Conservation (phyloP, 768 basidiomycete genomes). For the Boletus subcaerulescens region DNA sequence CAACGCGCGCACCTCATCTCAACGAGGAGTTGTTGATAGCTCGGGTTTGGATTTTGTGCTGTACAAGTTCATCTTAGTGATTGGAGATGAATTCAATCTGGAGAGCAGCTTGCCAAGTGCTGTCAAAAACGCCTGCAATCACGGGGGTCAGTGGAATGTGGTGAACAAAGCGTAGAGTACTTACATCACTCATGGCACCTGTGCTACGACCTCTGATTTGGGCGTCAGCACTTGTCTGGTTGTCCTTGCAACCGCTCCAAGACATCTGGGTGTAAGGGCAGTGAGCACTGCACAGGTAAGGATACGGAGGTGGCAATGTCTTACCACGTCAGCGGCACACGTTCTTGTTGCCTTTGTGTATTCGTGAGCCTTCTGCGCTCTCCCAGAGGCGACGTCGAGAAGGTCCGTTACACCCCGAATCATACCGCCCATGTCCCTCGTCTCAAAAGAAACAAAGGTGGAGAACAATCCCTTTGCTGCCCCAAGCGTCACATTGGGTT, state of each 20-base stretch:
- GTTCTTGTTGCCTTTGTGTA: conserved; percentile 62
- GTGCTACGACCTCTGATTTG: conserved; percentile 62
- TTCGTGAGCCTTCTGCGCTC: conserved; percentile 59
- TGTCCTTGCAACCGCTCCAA: conserved; percentile 81
- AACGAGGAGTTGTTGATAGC: conserved; percentile 48
- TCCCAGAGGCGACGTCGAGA: conserved; percentile 71
- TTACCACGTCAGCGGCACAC: conserved; percentile 81
- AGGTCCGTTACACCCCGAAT: conserved; percentile 71
- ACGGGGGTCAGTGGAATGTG: background rate
- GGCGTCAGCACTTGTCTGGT: conserved; percentile 80
- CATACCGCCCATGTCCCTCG: conserved; percentile 77
- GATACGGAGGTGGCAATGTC: conserved; percentile 25
- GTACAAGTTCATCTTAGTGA: background rate
- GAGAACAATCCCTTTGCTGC: conserved; percentile 85
- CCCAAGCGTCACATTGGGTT: conserved; percentile 84
- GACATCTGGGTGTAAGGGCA: conserved; percentile 51
- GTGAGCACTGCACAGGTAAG: background rate
- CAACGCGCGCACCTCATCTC: conserved; percentile 39
- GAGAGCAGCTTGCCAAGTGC: conserved; percentile 42
- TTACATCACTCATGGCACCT: conserved; percentile 78
- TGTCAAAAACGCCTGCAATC: conserved; percentile 51
- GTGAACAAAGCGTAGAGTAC: conserved; percentile 21
- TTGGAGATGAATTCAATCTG: background rate
- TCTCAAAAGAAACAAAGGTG: conserved; percentile 72
- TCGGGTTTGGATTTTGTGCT: conserved; percentile 48